Evolutionary conservation across 768 basidiomycete species (phyloP).

Genomic region (Boletus subcaerulescens): DNA sequence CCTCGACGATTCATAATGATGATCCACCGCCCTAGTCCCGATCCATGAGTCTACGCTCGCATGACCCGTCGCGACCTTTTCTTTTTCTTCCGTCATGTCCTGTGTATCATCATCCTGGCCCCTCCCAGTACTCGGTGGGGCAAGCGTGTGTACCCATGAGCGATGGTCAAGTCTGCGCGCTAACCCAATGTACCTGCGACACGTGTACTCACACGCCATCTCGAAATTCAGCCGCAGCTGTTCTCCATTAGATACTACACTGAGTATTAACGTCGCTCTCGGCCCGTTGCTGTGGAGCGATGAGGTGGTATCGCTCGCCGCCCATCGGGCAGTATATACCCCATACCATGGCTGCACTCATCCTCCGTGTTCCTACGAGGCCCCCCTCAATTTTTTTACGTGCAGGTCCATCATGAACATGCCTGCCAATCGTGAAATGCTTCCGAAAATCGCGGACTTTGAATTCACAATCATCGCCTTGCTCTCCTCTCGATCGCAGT

Average conservation of each 20-base stretch:
- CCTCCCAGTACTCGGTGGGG: background rate
- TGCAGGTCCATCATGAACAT: slow-evolving; percentile 8
- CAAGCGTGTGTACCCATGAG: slow-evolving; percentile 2
- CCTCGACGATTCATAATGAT: slow-evolving; percentile 2
- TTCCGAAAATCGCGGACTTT: slow-evolving; percentile 28
- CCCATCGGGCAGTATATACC: slow-evolving; percentile 1
- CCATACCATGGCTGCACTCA: background rate
- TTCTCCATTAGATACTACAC: slow-evolving; percentile 16
- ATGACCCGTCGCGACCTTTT: background rate
- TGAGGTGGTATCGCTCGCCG: background rate
- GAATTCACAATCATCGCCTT: slow-evolving; percentile 5
- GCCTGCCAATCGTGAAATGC: slow-evolving; percentile 14
- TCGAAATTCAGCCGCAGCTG: slow-evolving; percentile 27
- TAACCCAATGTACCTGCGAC: slow-evolving; percentile 27
- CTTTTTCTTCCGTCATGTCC: background rate
- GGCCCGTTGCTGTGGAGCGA: slow-evolving; percentile 15
- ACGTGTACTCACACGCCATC: slow-evolving; percentile 35
- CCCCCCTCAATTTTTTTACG: slow-evolving; percentile 14
- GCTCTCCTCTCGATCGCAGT: slow-evolving; percentile 10
- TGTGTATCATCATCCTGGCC: background rate
- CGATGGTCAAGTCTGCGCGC: slow-evolving; percentile 20
- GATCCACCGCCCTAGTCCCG: background rate
- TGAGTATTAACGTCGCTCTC: slow-evolving; percentile 2
- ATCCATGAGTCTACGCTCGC: background rate
- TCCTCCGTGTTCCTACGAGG: slow-evolving; percentile 2